Evolutionary conservation across 345 rosid species (phyloP), one percentile per base, ranked within the genome.

Genomic region (Cardamine occulta): DNA sequence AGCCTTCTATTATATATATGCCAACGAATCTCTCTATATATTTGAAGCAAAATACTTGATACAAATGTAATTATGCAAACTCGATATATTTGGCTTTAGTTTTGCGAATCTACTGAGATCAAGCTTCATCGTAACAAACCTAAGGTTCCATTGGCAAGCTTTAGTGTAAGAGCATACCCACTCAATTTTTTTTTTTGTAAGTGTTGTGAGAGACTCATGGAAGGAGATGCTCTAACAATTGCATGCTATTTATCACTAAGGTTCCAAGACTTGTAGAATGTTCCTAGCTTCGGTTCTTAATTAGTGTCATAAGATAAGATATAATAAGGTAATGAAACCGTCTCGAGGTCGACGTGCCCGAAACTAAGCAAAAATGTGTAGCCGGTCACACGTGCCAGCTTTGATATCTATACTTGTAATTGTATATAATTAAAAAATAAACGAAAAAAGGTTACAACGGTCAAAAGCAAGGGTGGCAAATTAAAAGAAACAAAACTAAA

Each of bases 391-490:
- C 67, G 73, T 66, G 67, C 52, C 73, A 58, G 60, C 61, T 58
- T 35, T 12, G 13, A 40, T 59, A 42, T 75, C 63, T 69, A 51
- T 29, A 68, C 54, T 62, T 76, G 70, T 29, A 68, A 28, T 62
- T 76, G 70, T 40, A 19, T 52, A 6, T 2, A 44, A 77, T 64
- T 34, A 64, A 64, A 79, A 40, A 65, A 59, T 17, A 75, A 78
- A 74, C 73, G 54, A 39, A 18, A 65, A 66, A 64, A 68, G 39
- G 75, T 72, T 77, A 65, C 81, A 72, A 72, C 81, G 54, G 68
- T 65, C 37, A 69, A 63, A 69, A 28, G 34, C 34, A 63, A 53
- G 11, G 58, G 75, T 63, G 60, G 66, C 71, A 24, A 40, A 31
- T 31, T 31, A 31, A 42, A 68, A 29, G n/a, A 70, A 49, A 29